Base-by-base conservation (phyloP, 2,329 filamentous ascomycete species). In the Aspergillus sp. region DNA sequence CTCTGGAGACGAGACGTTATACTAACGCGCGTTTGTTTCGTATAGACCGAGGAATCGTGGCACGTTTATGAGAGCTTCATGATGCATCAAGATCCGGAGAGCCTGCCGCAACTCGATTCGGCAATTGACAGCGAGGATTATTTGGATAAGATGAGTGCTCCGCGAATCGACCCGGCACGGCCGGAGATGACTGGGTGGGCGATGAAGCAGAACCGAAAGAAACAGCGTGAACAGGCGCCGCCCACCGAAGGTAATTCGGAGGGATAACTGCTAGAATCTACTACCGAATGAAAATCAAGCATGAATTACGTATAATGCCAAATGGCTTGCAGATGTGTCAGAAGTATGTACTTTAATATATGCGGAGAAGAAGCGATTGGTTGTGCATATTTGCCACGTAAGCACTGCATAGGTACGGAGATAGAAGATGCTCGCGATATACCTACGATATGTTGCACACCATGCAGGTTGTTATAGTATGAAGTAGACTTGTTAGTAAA, bases 51-150 rank as follows among this genome's bases (percentile, higher is more conserved):
- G 63, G 84, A 86, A 59, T 88, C 92, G 3, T 96, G 91, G 86
- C 84, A 86, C 31, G 83, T 87, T 32, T 96, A 92, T 74, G 84
- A 88, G 59, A 85, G 90, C 65, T 88, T 87, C 63, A 84, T 96
- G 63, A 88, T 91, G 64, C 80, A 77, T 52, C 72, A 79, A 47
- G 74, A 81, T 11, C 66, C 77, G 3, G 75, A 77, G 9, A 71
- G 71, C 1, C 78, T 80, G 2, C 76, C 80, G 4, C 77, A 80
- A 55, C 75, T 90, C 20, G 77, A 81, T 58, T 84, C 85, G 36
- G 77, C 77, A 6, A 82, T 88, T 69, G 80, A 80, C 58, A 82
- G 85, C 62, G 81, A 83, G 56, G 78, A 85, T 54, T 90, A 87
- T 71, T 75, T 90, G 52, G 86, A 89, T 72, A 79, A 78, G 9